Percentiles rank a stretch among this genome's conserved stretches.
phyloP scores from a whole-genome alignment of 257 asterid genomes.

The Oldenlandia corymbosa region DNA sequence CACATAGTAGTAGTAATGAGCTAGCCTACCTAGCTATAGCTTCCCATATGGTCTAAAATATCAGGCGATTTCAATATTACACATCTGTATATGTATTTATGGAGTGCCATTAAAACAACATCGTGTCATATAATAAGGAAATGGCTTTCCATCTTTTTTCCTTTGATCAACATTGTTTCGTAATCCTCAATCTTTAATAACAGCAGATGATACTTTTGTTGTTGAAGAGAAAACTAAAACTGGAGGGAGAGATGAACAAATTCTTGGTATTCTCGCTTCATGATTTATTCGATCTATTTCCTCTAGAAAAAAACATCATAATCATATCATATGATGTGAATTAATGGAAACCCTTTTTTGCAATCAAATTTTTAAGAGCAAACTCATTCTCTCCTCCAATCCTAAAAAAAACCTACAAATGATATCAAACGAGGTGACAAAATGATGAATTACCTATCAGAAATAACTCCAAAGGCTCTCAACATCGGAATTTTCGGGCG shows the following conservation, averaged over 20 bases:
- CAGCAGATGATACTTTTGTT: too few relatives aligned
- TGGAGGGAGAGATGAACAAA: too few relatives aligned
- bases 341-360: neutral
- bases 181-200: too few relatives aligned
- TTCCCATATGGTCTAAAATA: neutral
- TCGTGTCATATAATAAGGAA: neutral
- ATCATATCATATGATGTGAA: neutral
- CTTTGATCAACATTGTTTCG: neutral
- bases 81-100: neutral
- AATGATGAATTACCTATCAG: neutral
- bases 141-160: neutral
- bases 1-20: too few relatives aligned
- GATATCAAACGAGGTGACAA: too few relatives aligned
- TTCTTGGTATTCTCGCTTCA: neutral
- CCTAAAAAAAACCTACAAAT: too few relatives aligned
- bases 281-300: neutral
- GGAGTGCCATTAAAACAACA: neutral
- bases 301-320: neutral
- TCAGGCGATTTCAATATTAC: neutral
- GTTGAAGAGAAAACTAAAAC: too few relatives aligned
- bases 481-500: slow-evolving; percentile 27
- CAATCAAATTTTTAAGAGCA: neutral
- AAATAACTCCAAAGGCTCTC: slow-evolving; percentile 36
- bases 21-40: too few relatives aligned
- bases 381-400: neutral